These are phyloP conservation scores for Amphibolis antarctica DNA, from an alignment of 106 monocot genomes.

Conservation along the genomic window DNA sequence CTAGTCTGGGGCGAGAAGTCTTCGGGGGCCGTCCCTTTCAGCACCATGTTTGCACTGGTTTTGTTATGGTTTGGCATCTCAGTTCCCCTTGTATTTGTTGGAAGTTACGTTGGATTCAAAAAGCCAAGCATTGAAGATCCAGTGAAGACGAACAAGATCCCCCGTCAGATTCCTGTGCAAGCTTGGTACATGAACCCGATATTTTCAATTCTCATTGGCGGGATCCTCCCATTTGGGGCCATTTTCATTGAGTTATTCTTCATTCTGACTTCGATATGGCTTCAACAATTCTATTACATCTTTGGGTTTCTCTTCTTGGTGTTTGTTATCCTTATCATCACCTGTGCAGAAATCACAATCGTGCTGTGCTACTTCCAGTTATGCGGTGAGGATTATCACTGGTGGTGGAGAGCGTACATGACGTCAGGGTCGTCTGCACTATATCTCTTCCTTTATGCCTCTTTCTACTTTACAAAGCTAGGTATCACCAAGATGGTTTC, in stretches of 20 bases:
- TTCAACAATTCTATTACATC: slow-evolving; percentile 97
- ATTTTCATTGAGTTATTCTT: slow-evolving; percentile 98
- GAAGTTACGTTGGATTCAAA: slow-evolving; percentile 73
- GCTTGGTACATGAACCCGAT: slow-evolving; percentile 97
- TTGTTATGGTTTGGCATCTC: slow-evolving; percentile 97
- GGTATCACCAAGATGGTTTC: slow-evolving; percentile 84
- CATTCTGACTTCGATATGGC: slow-evolving; percentile 96
- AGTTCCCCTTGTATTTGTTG: slow-evolving; percentile 77
- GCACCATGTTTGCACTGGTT: slow-evolving; percentile 93
- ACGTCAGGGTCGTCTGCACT: slow-evolving; percentile 92
- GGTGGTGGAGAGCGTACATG: slow-evolving; percentile 98
- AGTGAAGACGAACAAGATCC: slow-evolving; percentile 96
- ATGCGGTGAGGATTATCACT: slow-evolving; percentile 89
- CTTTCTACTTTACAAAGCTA: slow-evolving; percentile 96
- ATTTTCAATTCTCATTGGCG: slow-evolving; percentile 85
- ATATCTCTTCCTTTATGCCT: slow-evolving; percentile 84
- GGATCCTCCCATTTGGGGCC: slow-evolving; percentile 96
- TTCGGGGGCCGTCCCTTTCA: slow-evolving; percentile 92
- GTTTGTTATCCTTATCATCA: slow-evolving; percentile 71
- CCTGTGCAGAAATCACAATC: slow-evolving; percentile 90
- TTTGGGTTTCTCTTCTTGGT: slow-evolving; percentile 96
- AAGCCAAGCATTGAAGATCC: slow-evolving; percentile 81
- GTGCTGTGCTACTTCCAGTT: slow-evolving; percentile 98
- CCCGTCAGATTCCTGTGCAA: slow-evolving; percentile 88
- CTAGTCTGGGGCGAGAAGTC: slow-evolving; percentile 97